Conservation (phyloP, 2,329 filamentous ascomycete genomes). For the Exophiala phaeomuriformis region DNA sequence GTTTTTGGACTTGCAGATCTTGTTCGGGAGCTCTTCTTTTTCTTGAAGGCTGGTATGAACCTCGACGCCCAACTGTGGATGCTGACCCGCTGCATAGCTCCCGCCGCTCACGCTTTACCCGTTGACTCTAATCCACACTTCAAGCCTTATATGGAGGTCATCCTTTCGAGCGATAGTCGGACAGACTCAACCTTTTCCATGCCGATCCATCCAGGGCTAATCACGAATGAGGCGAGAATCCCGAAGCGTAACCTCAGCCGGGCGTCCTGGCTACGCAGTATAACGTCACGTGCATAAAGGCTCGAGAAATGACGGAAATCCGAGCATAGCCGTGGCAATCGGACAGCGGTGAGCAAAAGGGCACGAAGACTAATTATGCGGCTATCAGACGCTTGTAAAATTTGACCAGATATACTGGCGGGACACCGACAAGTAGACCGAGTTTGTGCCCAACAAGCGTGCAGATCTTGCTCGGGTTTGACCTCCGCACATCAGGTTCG, state of each 20-base stretch:
- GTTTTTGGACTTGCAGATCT: too few relatives aligned
- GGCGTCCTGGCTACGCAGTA: background rate
- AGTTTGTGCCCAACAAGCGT: slow-evolving; percentile 19
- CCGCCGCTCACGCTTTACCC: background rate
- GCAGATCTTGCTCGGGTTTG: slow-evolving; percentile 12
- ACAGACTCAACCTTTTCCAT: background rate
- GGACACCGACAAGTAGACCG: slow-evolving; percentile 3
- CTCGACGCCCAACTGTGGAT: slow-evolving; percentile 20
- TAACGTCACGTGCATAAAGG: slow-evolving; percentile 1
- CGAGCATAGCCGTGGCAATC: slow-evolving; percentile 1
- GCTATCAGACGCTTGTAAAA: too few relatives aligned
- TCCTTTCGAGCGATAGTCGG: background rate
- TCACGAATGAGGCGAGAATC: slow-evolving; percentile 3
- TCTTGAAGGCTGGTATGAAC: background rate
- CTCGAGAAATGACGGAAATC: background rate
- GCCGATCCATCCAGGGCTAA: slow-evolving; percentile 1
- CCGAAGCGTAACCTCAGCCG: background rate
- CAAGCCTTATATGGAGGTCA: background rate
- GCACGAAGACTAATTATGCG: background rate
- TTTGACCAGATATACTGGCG: background rate
- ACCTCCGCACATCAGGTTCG: background rate
- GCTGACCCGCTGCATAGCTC: slow-evolving; percentile 9
- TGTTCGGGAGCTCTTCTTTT: background rate
- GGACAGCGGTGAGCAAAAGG: background rate
- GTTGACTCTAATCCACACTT: background rate